Percentiles rank a stretch among this genome's conserved stretches.
These are phyloP conservation scores for Eimeria brunetti DNA, from an alignment of 169 alveolate species.

Conservation along the genomic window DNA sequence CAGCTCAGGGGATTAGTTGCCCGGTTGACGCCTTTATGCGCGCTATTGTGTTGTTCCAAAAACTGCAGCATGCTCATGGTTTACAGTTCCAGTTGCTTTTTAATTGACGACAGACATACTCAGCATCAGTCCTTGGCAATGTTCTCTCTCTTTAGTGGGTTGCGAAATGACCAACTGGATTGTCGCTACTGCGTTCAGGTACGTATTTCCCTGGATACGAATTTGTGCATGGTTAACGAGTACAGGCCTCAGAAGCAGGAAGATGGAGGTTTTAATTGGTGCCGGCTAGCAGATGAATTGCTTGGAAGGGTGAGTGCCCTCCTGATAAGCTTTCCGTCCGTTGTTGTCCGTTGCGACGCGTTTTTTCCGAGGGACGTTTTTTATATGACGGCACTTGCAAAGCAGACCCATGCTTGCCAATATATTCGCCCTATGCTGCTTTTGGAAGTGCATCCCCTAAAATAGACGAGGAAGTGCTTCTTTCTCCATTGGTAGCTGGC, in stretches of 20 bases:
- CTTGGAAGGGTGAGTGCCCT: slow-evolving; percentile 82
- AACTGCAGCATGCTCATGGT: neutral
- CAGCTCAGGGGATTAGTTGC: neutral
- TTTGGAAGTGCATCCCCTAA: neutral
- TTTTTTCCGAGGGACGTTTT: neutral
- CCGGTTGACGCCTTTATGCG: neutral
- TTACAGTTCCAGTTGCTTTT: neutral
- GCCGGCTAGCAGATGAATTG: slow-evolving; percentile 88
- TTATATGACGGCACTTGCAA: neutral
- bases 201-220: slow-evolving; percentile 88
- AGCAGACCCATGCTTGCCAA: neutral
- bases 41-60: neutral
- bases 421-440: neutral
- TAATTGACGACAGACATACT: neutral
- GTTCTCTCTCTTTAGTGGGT: neutral
- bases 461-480: neutral
- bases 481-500: neutral
- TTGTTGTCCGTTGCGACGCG: neutral
- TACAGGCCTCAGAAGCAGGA: slow-evolving; percentile 77
- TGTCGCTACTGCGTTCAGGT: slow-evolving; percentile 74
- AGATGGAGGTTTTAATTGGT: slow-evolving; percentile 83
- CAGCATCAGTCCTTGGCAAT: neutral
- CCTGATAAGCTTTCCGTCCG: neutral
- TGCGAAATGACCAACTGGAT: neutral
- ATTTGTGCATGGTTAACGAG: slow-evolving; percentile 88